A percentile compares a stretch with the other conserved stretches of the same genome.
Conservation (phyloP, 1,284 basidiomycete species). For the Ustanciosporium gigantosporum region DNA sequence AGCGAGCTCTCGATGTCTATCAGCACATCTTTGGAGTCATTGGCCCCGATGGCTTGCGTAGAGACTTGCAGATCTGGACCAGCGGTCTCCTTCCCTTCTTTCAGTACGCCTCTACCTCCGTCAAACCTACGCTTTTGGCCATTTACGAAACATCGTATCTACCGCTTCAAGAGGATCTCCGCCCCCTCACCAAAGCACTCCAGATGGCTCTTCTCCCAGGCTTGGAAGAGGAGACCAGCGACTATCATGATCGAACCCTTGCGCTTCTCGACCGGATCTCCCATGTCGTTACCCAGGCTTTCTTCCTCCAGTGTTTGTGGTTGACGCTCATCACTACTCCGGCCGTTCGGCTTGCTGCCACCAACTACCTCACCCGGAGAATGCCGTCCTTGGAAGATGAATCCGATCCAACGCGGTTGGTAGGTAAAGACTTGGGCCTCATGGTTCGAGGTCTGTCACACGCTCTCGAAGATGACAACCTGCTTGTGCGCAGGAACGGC, state of each 20-base stretch:
- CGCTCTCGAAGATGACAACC: conserved; percentile 79
- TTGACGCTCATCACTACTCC: conserved; percentile 89
- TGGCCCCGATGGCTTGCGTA: conserved; percentile 81
- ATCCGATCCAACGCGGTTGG: conserved; percentile 18
- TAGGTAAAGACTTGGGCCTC: conserved; percentile 79
- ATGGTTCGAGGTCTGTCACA: conserved; percentile 89
- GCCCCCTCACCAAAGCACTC: conserved; percentile 89
- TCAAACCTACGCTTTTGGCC: conserved; percentile 46
- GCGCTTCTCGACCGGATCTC: conserved; percentile 79
- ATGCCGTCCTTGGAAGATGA: conserved; percentile 65
- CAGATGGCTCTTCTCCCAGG: conserved; percentile 84
- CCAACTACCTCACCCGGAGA: conserved; percentile 82
- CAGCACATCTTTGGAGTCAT: conserved; percentile 84
- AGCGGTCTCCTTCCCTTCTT: conserved; percentile 97
- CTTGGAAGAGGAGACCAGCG: conserved; percentile 52
- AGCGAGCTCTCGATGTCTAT: conserved; percentile 93
- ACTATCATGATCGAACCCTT: conserved; percentile 90
- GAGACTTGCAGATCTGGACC: conserved; percentile 91
- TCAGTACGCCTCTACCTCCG: conserved; percentile 90
- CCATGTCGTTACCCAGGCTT: conserved; percentile 70
- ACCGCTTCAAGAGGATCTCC: conserved; percentile 77
- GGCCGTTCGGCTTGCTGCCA: conserved; percentile 77
- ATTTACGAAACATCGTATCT: conserved; percentile 68
- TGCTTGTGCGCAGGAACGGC: conserved; percentile 62
- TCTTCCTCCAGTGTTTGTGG: conserved; percentile 96